Evolutionary conservation across 2,329 filamentous ascomycete genomes (phyloP).

Genomic region (Alternaria brassicicola): DNA sequence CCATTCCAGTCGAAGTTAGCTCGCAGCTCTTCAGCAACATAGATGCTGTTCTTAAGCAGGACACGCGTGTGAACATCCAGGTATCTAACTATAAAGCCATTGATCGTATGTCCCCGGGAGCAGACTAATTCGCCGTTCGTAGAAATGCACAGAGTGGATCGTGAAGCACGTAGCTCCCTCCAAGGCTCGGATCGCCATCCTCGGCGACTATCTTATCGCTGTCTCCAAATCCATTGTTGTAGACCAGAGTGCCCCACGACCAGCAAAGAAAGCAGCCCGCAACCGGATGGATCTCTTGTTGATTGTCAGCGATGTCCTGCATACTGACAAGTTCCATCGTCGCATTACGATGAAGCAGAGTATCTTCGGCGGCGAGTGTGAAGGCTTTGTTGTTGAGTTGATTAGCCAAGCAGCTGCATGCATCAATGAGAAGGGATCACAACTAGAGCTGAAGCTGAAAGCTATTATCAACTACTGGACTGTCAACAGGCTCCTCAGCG

Average conservation of each 20-base stretch:
- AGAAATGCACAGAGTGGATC: constrained; percentile 91
- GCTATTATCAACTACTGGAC: constrained; percentile 73
- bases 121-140: constrained; percentile 42
- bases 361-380: constrained; percentile 48
- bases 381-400: constrained; percentile 66
- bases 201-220: constrained; percentile 77
- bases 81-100: constrained; percentile 37
- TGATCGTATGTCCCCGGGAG: constrained; percentile 26
- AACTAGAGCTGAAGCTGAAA: constrained; percentile 64
- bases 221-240: constrained; percentile 65
- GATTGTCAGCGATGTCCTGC: constrained; percentile 77
- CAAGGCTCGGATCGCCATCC: constrained; percentile 65
- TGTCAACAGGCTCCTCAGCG: constrained; percentile 66
- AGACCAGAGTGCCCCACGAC: constrained; percentile 17
- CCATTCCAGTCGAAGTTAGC: constrained; percentile 31
- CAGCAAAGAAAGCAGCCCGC: constrained; percentile 62
- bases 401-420: constrained; percentile 62
- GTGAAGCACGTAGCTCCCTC: constrained; percentile 74
- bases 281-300: constrained; percentile 78
- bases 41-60: constrained; percentile 37
- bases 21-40: constrained; percentile 32
- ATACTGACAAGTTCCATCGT: constrained; percentile 48
- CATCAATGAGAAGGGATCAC: constrained; percentile 65
- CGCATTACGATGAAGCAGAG: constrained; percentile 12
- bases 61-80: constrained; percentile 40